Conservation (phyloP, 805 yeast genomes). For the Wickerhamiella kurtzmanii region DNA sequence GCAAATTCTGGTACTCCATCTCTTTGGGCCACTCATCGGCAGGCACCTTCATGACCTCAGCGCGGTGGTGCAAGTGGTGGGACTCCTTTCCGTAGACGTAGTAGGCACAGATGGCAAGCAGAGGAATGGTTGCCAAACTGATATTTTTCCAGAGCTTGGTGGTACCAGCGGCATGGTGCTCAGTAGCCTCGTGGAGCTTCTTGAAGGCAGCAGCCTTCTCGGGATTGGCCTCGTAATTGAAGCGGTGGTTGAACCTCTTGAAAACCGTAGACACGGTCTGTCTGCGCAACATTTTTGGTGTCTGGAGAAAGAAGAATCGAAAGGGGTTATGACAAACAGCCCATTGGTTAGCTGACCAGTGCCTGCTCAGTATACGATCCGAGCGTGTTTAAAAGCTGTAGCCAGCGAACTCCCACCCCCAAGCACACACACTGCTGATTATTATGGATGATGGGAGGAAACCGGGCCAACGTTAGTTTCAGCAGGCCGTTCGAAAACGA, state of each 20-base stretch:
- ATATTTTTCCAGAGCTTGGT: slow-evolving; percentile 76
- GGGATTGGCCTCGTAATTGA: slow-evolving; percentile 28
- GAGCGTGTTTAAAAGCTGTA: not conserved
- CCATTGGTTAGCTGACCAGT: not conserved
- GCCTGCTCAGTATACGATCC: not conserved
- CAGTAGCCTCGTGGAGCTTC: slow-evolving; percentile 46
- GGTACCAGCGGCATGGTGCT: slow-evolving; percentile 68
- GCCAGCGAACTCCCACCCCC: no score
- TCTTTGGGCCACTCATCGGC: slow-evolving; percentile 91
- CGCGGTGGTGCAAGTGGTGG: slow-evolving; percentile 78
- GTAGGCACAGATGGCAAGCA: slow-evolving; percentile 57
- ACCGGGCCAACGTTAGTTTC: no score
- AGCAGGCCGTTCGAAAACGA: no score
- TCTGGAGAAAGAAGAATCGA: not conserved
- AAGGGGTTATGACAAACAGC: not conserved
- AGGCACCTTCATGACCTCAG: slow-evolving; percentile 40
- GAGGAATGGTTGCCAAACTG: slow-evolving; percentile 74
- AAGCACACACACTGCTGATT: no score
- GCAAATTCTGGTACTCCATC: slow-evolving; percentile 82
- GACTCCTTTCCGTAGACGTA: slow-evolving; percentile 72
- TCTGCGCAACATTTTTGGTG: slow-evolving; percentile 14
- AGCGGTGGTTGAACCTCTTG: slow-evolving; percentile 20
- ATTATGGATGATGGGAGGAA: no score
- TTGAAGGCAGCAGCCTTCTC: slow-evolving; percentile 62
- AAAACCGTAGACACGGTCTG: slow-evolving; percentile 7